These are phyloP conservation scores for Russula vinacea DNA, from an alignment of 768 basidiomycete species.

Conservation along the genomic window DNA sequence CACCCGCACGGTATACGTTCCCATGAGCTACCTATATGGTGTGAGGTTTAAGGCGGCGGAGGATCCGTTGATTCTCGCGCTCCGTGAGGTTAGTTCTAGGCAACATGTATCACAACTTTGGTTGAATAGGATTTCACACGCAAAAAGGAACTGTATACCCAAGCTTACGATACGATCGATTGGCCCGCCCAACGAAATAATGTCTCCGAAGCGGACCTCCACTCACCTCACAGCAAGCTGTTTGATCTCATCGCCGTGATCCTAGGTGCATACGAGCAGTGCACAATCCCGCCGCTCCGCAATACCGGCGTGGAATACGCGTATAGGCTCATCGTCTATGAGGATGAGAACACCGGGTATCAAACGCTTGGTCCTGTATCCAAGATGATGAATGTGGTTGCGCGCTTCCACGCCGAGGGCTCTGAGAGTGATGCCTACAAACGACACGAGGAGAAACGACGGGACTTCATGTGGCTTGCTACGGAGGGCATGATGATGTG, in stretches of 20 bases:
- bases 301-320: slow-evolving; percentile 58
- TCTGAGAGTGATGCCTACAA: slow-evolving; percentile 72
- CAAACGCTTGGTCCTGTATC: slow-evolving; percentile 90
- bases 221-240: slow-evolving; percentile 72
- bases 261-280: slow-evolving; percentile 70
- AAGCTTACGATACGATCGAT: slow-evolving; percentile 77
- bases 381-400: slow-evolving; percentile 93
- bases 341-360: slow-evolving; percentile 94
- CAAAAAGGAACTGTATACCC: slow-evolving; percentile 76
- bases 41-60: slow-evolving; percentile 64
- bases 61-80: slow-evolving; percentile 69
- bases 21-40: slow-evolving; percentile 86
- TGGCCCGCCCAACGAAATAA: slow-evolving; percentile 93
- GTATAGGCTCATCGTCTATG: slow-evolving; percentile 75
- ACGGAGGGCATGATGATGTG: slow-evolving; percentile 91
- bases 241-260: slow-evolving; percentile 64
- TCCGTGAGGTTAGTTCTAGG: slow-evolving; percentile 57
- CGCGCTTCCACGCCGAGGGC: slow-evolving; percentile 73
- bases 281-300: slow-evolving; percentile 69
- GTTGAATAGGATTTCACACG: slow-evolving; percentile 4
- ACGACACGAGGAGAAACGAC: slow-evolving; percentile 68
- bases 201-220: slow-evolving; percentile 73
- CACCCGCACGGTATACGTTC: slow-evolving; percentile 83
- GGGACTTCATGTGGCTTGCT: slow-evolving; percentile 94
- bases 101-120: not conserved